Evolutionary conservation across 2,329 filamentous ascomycete species (phyloP).

Genomic region (Mariannaea sp.): DNA sequence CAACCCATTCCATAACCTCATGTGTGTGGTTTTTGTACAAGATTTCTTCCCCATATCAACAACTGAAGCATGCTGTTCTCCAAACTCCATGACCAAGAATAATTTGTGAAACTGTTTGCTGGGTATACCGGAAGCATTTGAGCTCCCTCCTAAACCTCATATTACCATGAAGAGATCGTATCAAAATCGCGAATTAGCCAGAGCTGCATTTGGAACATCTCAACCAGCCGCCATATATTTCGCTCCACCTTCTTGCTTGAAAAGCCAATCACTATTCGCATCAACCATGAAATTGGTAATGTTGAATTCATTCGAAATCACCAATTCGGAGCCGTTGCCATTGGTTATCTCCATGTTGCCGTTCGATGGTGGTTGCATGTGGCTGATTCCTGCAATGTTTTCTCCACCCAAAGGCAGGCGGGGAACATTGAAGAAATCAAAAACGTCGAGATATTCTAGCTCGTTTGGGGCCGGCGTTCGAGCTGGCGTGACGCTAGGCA

Average conservation of each 20-base stretch:
- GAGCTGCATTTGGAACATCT: neutral
- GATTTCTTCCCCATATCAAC: neutral
- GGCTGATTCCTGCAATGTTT: constrained; percentile 31
- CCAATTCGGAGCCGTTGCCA: constrained; percentile 33
- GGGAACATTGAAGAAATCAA: constrained; percentile 93
- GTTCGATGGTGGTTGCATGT: constrained; percentile 27
- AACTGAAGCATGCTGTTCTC: neutral
- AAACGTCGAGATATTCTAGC: constrained; percentile 88
- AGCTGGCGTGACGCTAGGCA: constrained; percentile 62
- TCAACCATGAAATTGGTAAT: constrained; percentile 80
- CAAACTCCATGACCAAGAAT: constrained; percentile 10
- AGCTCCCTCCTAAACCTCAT: neutral
- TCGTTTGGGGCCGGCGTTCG: constrained; percentile 79
- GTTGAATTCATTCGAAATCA: constrained; percentile 67
- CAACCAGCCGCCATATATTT: constrained; percentile 36
- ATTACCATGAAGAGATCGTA: neutral
- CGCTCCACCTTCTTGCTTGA: constrained; percentile 53
- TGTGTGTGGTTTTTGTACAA: constrained; percentile 10
- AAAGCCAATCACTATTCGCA: constrained; percentile 76
- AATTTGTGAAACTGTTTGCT: constrained; percentile 2
- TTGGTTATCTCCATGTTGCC: constrained; percentile 39
- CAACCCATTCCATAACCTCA: neutral
- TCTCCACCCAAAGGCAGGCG: constrained; percentile 62
- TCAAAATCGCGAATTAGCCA: constrained; percentile 1
- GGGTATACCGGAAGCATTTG: constrained; percentile 13